Conservation (phyloP, 1,284 basidiomycete species). For the Anthracocystis panici-leucophaei region DNA sequence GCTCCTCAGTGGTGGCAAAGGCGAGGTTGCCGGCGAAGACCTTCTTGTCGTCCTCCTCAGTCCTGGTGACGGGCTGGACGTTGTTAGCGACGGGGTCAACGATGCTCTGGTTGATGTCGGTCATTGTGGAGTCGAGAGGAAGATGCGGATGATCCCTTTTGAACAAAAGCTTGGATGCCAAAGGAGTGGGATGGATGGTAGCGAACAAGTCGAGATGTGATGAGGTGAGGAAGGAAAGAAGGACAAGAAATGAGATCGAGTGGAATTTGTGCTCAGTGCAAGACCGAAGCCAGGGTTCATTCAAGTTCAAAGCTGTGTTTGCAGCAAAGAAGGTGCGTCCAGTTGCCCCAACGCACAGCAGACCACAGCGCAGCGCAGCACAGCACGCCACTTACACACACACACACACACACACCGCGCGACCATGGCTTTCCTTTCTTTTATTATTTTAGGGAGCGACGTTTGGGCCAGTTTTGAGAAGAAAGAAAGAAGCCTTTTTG, state of each 20-base stretch:
- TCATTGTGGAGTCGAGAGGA: constrained; percentile 20
- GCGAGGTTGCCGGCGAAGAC: constrained; percentile 61
- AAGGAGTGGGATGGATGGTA: neutral
- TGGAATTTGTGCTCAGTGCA: too few relatives aligned
- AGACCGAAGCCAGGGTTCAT: constrained; percentile 10
- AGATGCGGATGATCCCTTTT: neutral
- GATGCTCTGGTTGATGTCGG: constrained; percentile 52
- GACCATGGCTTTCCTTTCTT: constrained; percentile 10
- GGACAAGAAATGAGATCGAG: neutral
- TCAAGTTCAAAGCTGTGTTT: neutral
- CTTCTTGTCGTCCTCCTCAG: constrained; percentile 46
- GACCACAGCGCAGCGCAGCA: neutral
- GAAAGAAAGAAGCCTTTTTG: constrained; percentile 3
- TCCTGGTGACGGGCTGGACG: constrained; percentile 27
- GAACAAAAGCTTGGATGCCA: neutral
- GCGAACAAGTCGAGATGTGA: neutral
- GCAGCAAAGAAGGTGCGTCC: too few relatives aligned
- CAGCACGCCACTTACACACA: constrained; percentile 1
- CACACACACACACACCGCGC: constrained; percentile 13
- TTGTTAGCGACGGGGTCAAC: constrained; percentile 52
- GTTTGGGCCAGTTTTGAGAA: constrained; percentile 40
- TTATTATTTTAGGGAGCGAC: neutral
- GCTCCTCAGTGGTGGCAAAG: constrained; percentile 64
- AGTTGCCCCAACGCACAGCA: too few relatives aligned
- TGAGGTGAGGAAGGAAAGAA: neutral